These are phyloP conservation scores for Purpureocillium lavendulum DNA, from an alignment of 2,329 filamentous ascomycete species.

Conservation along the genomic window DNA sequence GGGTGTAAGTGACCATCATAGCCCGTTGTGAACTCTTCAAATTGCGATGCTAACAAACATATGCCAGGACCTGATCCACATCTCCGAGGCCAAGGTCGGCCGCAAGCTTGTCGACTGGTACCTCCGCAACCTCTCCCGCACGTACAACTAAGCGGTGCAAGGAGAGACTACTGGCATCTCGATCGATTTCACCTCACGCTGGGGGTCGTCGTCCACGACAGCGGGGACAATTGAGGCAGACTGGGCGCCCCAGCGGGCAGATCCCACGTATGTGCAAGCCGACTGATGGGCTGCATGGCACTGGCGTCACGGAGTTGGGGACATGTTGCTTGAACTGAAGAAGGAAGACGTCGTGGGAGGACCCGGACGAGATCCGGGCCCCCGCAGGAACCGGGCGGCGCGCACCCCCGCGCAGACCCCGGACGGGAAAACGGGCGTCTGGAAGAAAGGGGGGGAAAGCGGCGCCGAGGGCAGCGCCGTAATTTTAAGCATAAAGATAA, in stretches of 20 bases:
- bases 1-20: constrained; percentile 54
- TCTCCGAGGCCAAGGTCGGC: constrained; percentile 97
- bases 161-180: too few relatives aligned
- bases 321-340: constrained; percentile 3
- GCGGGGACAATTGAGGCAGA: too few relatives aligned
- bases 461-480: too few relatives aligned
- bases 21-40: constrained; percentile 12
- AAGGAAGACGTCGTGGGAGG: constrained; percentile 1
- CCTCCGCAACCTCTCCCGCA: constrained; percentile 88
- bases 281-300: constrained; percentile 27
- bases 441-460: too few relatives aligned
- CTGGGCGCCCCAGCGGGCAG: neutral
- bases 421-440: too few relatives aligned
- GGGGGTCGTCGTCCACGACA: too few relatives aligned
- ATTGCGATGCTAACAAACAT: constrained; percentile 12
- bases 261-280: constrained; percentile 17
- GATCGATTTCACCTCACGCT: too few relatives aligned
- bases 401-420: neutral
- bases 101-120: constrained; percentile 98
- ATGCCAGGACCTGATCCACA: constrained; percentile 83
- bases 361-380: neutral
- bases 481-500: too few relatives aligned
- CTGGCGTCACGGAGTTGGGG: constrained; percentile 34
- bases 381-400: neutral
- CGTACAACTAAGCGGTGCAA: constrained; percentile 53